A percentile compares a stretch with the other conserved stretches of the same genome.
These are phyloP conservation scores for Chloromonas sp. DNA, from an alignment of 163 green algal species.

Conservation along the genomic window DNA sequence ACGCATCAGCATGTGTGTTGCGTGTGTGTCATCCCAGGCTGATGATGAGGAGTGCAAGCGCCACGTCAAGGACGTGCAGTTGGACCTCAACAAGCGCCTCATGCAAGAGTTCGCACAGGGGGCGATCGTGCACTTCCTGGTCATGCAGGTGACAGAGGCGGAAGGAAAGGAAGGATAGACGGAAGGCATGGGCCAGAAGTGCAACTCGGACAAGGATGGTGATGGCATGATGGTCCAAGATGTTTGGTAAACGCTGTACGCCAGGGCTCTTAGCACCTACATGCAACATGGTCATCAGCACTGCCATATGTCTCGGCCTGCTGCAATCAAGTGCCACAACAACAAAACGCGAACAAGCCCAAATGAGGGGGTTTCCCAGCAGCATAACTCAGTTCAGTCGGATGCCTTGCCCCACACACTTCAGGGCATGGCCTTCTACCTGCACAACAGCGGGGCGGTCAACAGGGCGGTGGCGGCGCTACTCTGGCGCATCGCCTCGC, in stretches of 20 bases:
- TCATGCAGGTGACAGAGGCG: slow-evolving; percentile 4
- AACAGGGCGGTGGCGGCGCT: slow-evolving; percentile 58
- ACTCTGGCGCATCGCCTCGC: slow-evolving; percentile 53
- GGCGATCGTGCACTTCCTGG: slow-evolving; percentile 69
- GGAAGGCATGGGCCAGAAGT: too few species aligned
- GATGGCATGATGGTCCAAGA: too few species aligned
- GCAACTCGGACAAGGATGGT: neutral
- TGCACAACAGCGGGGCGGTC: slow-evolving; percentile 45
- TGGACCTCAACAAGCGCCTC: slow-evolving; percentile 45
- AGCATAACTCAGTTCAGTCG: too few species aligned
- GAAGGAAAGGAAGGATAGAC: too few species aligned
- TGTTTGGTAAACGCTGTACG: too few species aligned
- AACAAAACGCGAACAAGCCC: neutral
- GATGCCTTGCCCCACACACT: too few species aligned
- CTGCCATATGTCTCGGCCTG: neutral
- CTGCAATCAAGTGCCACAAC: neutral
- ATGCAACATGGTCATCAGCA: neutral
- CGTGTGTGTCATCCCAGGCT: neutral
- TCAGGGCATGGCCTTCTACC: slow-evolving; percentile 38
- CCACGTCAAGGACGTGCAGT: slow-evolving; percentile 38
- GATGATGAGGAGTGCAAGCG: neutral
- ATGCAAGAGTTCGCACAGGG: slow-evolving; percentile 59
- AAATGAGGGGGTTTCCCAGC: too few species aligned
- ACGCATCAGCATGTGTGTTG: neutral
- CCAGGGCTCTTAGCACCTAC: too few species aligned